Conservation (phyloP, 2,329 filamentous ascomycete genomes). For the Cladosporium phlei region DNA sequence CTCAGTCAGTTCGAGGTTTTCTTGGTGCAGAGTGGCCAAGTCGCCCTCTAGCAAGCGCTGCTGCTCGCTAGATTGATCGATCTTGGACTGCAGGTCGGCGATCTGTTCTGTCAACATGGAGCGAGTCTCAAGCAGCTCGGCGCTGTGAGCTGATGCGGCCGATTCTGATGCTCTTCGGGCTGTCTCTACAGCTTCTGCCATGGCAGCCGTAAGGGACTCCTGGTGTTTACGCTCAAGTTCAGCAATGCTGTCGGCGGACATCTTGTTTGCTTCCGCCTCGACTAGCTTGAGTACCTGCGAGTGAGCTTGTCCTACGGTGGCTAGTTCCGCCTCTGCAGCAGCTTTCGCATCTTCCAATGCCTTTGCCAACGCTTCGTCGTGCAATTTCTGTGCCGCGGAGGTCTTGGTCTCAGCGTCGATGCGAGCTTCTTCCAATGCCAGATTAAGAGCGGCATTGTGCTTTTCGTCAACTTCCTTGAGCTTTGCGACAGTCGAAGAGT, state of each 20-base stretch:
- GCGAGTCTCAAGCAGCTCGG: slow-evolving; percentile 10
- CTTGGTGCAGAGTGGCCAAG: slow-evolving; percentile 1
- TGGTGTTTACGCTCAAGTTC: slow-evolving; percentile 22
- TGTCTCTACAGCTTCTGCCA: slow-evolving; percentile 7
- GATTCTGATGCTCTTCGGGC: slow-evolving; percentile 9
- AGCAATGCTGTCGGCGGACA: slow-evolving; percentile 16
- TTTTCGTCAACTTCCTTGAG: slow-evolving; percentile 16
- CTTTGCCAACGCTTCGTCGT: slow-evolving; percentile 11
- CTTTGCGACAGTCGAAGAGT: slow-evolving; percentile 15
- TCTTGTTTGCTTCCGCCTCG: slow-evolving; percentile 19
- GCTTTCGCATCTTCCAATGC: slow-evolving; percentile 12
- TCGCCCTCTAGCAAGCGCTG: slow-evolving; percentile 6
- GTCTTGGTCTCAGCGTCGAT: slow-evolving; percentile 18
- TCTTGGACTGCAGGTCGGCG: neutral
- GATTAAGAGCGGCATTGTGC: slow-evolving; percentile 17
- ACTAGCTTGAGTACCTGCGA: slow-evolving; percentile 23
- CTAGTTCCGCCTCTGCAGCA: slow-evolving; percentile 20
- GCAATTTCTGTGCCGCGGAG: slow-evolving; percentile 15
- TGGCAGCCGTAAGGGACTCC: slow-evolving; percentile 13
- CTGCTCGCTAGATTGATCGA: slow-evolving; percentile 1
- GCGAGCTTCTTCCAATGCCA: slow-evolving; percentile 17
- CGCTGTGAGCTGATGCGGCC: slow-evolving; percentile 12
- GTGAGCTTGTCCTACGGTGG: slow-evolving; percentile 24
- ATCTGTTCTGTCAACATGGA: slow-evolving; percentile 1
- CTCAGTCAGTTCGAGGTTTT: slow-evolving; percentile 3